These are phyloP conservation scores for Ceratocystiopsis sp. DNA, from an alignment of 2,329 filamentous ascomycete species.

Conservation along the genomic window DNA sequence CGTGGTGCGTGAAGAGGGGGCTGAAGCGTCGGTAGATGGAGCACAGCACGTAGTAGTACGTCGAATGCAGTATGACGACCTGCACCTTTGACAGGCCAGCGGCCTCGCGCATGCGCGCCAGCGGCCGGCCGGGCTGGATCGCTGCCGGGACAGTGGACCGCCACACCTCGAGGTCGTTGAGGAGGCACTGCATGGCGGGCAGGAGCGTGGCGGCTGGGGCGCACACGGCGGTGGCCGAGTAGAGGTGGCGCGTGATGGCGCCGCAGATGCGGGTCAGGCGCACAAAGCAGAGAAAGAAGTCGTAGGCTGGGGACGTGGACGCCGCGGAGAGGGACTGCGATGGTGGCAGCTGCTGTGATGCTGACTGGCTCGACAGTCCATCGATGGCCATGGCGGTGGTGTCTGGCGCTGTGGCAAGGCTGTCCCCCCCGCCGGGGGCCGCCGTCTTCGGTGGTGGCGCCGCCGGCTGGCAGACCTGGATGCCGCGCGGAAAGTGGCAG, in stretches of 20 bases:
- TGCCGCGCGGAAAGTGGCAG: conserved; percentile 1
- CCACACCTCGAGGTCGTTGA: conserved; percentile 1
- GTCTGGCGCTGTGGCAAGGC: too few relatives aligned
- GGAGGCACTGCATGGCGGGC: background rate
- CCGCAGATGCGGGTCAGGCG: conserved; percentile 2
- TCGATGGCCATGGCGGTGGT: too few relatives aligned
- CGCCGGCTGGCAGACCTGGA: background rate
- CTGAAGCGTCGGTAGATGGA: conserved; percentile 4
- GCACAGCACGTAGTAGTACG: conserved; percentile 3
- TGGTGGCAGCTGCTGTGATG: background rate
- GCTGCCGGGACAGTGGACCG: background rate
- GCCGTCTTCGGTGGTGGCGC: too few relatives aligned
- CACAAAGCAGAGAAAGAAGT: conserved; percentile 2
- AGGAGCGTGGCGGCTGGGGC: background rate
- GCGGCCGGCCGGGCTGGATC: conserved; percentile 1
- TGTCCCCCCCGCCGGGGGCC: too few relatives aligned
- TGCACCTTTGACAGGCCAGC: background rate
- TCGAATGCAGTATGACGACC: conserved; percentile 1
- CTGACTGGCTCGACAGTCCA: too few relatives aligned
- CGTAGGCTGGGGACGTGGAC: background rate
- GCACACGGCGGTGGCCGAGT: conserved; percentile 1
- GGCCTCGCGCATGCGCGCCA: background rate
- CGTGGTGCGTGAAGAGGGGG: conserved; percentile 2
- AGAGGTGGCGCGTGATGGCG: background rate
- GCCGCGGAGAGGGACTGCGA: too few relatives aligned